Base-by-base conservation (phyloP, 768 basidiomycete species). In the Rhizopogon vulgaris region DNA sequence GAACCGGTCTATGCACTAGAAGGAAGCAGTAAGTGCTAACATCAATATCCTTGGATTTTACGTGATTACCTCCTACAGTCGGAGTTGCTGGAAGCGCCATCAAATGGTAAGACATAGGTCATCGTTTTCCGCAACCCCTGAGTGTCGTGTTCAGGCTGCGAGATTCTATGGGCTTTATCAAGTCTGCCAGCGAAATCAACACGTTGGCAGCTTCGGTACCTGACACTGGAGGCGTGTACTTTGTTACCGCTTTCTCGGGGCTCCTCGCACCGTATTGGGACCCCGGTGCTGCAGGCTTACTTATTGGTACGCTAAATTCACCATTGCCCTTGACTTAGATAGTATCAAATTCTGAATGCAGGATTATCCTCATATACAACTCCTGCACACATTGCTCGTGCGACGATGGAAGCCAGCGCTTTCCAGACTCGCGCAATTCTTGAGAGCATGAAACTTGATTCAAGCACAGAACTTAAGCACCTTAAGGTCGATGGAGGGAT, bases 191-290 rank as follows among this genome's bases (percentile, higher is more conserved):
- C 15, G 90, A 98, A 51, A 87, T 97, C 62, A 97, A 97, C 63
- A 76, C 74, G 6, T 79, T 98, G 30, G 94, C 92, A 2, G 80
- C 77, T 3, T 78, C 83, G 34, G 92, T 85, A 42, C 70, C 79
- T 5, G 82, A 85, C 58, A 85, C 90, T 0, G 94, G 90, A 34
- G 95, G 95, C 7, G 78, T 96, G 28, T 97, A 90, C 73, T 99
- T 98, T 62, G 95, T 98, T 34, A 95, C 95, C 1, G 94, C 93
- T 6, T 97, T 99, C 73, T 87, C 87, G 38, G 96, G 96, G 51
- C 77, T 99, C 24, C 82, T 99, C 25, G 96, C 96, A 17, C 96
- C 96, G 6, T 96, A 92, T 71, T 98, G 96, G 96, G 96, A 99
- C 67, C 82, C 92, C 25, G 82, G 85, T 27, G 96, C 96, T 27